A percentile compares a stretch with the other conserved stretches of the same genome.
phyloP scores from a whole-genome alignment of 306 rosid genomes.

The Cyclanthera cordifolia region DNA sequence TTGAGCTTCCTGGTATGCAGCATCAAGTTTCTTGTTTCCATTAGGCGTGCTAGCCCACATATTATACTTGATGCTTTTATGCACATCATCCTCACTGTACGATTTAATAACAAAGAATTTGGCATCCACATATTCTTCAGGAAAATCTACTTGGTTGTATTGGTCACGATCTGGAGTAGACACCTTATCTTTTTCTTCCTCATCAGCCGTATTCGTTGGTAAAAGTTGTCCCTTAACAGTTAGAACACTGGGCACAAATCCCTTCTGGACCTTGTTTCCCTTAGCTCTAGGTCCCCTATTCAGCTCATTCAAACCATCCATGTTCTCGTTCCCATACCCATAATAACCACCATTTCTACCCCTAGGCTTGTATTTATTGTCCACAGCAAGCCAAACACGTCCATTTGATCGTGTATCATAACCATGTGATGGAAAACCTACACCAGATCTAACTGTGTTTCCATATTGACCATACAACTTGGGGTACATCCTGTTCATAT shows the following conservation, averaged over 20 bases:
- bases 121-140: conserved; percentile 59
- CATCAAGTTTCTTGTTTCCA: conserved; percentile 95
- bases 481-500: conserved; percentile 62
- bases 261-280: conserved; percentile 61
- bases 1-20: conserved; percentile 87
- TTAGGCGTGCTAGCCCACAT: conserved; percentile 99
- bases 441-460: conserved; percentile 57
- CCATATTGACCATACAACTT: conserved; percentile 70
- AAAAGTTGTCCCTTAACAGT: conserved; percentile 60
- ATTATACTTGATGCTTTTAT: conserved; percentile 83
- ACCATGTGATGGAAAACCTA: conserved; percentile 74
- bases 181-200: conserved; percentile 54
- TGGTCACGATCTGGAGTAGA: conserved; percentile 49
- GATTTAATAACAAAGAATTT: conserved; percentile 79
- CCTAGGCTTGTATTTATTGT: conserved; percentile 66
- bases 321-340: conserved; percentile 77
- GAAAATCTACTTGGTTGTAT: conserved; percentile 57
- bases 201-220: conserved; percentile 26
- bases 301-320: conserved; percentile 81
- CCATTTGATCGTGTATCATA: conserved; percentile 67
- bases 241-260: conserved; percentile 38
- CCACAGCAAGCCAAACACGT: conserved; percentile 74
- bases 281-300: conserved; percentile 91
- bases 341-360: conserved; percentile 59
- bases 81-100: conserved; percentile 93